Percentiles rank a stretch among this genome's conserved stretches.
Evolutionary conservation across 768 basidiomycete species (phyloP).

Genomic region (Mycena sanguinolenta): DNA sequence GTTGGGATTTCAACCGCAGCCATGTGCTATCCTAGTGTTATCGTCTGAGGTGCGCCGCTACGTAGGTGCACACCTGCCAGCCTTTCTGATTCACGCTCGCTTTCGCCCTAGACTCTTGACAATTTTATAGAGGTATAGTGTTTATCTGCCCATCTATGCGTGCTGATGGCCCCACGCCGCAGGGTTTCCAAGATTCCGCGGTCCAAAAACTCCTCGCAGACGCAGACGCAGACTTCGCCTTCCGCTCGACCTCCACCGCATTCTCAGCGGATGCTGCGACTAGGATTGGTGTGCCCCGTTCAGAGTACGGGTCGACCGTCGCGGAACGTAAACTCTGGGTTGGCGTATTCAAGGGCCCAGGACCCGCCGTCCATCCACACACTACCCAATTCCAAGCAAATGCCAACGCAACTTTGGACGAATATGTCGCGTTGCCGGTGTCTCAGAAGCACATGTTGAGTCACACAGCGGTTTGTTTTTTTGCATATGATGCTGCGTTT

Average conservation of each 20-base stretch:
- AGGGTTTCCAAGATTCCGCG: not conserved
- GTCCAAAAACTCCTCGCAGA: not conserved
- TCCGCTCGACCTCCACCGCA: not conserved
- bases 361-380: not conserved
- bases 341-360: not conserved
- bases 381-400: not conserved
- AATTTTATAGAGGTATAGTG: not conserved
- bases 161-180: not conserved
- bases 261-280: not conserved
- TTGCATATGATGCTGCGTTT: no score
- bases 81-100: not conserved
- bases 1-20: not conserved
- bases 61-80: no score
- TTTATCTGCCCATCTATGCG: no score
- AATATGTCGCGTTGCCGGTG: not conserved
- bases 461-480: not conserved
- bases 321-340: not conserved
- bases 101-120: not conserved
- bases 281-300: not conserved
- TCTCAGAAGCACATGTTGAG: not conserved
- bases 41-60: not conserved
- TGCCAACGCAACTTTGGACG: not conserved
- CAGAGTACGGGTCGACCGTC: no score
- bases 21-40: not conserved
- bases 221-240: not conserved